Percentiles rank a stretch among this genome's conserved stretches.
phyloP scores from a whole-genome alignment of 768 basidiomycete species.

The Piloderma croceum region DNA sequence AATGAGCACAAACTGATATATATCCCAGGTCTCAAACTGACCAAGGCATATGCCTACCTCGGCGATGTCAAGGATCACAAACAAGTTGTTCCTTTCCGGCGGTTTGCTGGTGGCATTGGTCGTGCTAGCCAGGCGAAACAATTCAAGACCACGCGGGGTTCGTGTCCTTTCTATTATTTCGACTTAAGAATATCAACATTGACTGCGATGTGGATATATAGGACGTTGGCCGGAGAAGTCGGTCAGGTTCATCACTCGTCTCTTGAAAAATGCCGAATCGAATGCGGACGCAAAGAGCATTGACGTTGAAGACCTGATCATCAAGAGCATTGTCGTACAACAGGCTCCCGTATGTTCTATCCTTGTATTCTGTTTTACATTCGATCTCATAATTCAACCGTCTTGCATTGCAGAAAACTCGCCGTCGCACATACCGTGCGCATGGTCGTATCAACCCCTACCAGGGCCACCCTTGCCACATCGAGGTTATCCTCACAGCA shows the following conservation, averaged over 20 bases:
- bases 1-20: too few species aligned
- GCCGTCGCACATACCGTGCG: slow-evolving; percentile 97
- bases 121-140: slow-evolving; percentile 93
- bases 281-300: slow-evolving; percentile 98
- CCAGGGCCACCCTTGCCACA: slow-evolving; percentile 95
- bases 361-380: neutral
- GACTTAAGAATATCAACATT: neutral
- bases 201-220: slow-evolving; percentile 24
- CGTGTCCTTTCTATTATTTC: slow-evolving; percentile 23
- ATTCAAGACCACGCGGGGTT: slow-evolving; percentile 95
- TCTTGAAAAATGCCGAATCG: slow-evolving; percentile 98
- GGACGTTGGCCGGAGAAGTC: slow-evolving; percentile 99
- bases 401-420: slow-evolving; percentile 70
- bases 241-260: slow-evolving; percentile 87
- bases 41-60: slow-evolving; percentile 94
- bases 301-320: slow-evolving; percentile 83
- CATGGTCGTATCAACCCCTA: slow-evolving; percentile 99
- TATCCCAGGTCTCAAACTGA: slow-evolving; percentile 74
- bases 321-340: slow-evolving; percentile 97
- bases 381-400: slow-evolving; percentile 3
- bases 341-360: slow-evolving; percentile 83
- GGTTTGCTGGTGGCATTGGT: slow-evolving; percentile 93
- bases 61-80: slow-evolving; percentile 94
- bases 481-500: slow-evolving; percentile 87
- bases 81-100: slow-evolving; percentile 92